Conservation (phyloP, 2,329 filamentous ascomycete species). For the Pseudogymnoascus verrucosus region DNA sequence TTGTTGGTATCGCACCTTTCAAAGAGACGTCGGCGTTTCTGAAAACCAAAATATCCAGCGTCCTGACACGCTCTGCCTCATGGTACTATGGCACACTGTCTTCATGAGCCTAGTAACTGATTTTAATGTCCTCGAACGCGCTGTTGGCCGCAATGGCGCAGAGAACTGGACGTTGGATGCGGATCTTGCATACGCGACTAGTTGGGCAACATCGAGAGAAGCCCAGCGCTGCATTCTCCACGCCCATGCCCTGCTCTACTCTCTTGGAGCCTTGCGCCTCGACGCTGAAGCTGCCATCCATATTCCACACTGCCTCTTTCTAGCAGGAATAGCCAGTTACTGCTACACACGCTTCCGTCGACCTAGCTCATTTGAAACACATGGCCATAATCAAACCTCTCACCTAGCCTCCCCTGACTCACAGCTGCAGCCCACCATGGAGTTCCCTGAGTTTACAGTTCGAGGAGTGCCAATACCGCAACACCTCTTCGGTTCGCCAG, state of each 20-base stretch:
- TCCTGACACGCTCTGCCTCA: conserved; percentile 13
- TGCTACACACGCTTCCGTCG: conserved; percentile 12
- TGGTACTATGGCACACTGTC: conserved; percentile 17
- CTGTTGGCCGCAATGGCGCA: conserved; percentile 13
- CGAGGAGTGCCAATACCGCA: conserved; percentile 3
- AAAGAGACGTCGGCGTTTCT: neutral
- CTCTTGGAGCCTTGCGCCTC: conserved; percentile 12
- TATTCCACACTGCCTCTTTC: conserved; percentile 15
- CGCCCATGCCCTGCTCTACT: conserved; percentile 12
- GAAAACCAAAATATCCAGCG: neutral
- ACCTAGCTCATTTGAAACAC: neutral
- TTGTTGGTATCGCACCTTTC: conserved; percentile 10
- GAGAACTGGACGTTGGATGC: neutral
- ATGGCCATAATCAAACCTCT: neutral
- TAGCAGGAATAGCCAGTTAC: conserved; percentile 12
- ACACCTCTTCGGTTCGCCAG: conserved; percentile 11
- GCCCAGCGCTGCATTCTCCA: conserved; percentile 16
- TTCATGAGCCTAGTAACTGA: conserved; percentile 18
- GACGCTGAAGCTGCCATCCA: conserved; percentile 15
- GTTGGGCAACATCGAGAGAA: conserved; percentile 12
- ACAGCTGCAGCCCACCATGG: neutral
- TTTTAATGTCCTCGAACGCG: conserved; percentile 15
- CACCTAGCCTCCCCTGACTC: neutral
- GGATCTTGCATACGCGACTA: conserved; percentile 4
- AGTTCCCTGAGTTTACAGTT: conserved; percentile 11